Conservation (phyloP, 768 basidiomycete genomes). For the Tricholoma furcatifolium region DNA sequence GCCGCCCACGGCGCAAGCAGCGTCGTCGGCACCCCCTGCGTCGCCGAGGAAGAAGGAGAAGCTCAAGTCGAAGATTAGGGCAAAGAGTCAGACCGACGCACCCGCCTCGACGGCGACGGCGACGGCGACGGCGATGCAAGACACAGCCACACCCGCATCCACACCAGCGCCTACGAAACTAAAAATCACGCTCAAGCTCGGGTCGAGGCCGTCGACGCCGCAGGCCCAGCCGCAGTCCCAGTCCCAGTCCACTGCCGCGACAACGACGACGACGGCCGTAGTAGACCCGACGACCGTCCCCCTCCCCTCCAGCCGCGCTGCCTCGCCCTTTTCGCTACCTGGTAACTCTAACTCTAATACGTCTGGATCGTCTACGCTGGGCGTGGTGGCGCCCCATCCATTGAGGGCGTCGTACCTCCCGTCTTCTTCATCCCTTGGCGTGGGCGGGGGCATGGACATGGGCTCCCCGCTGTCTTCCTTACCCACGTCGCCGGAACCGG, state of each 20-base stretch:
- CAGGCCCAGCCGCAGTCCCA: conserved; percentile 8
- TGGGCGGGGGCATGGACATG: no score
- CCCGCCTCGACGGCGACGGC: neutral
- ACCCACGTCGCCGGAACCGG: neutral
- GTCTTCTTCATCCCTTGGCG: neutral
- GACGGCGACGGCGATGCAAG: neutral
- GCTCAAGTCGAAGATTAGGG: no score
- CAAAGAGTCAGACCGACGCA: no score
- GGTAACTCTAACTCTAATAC: neutral
- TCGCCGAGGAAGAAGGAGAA: conserved; percentile 26
- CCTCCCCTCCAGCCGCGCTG: conserved; percentile 9
- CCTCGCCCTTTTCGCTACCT: conserved; percentile 7
- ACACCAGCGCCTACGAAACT: conserved; percentile 15
- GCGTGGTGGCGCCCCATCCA: conserved; percentile 13
- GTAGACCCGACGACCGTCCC: conserved; percentile 16
- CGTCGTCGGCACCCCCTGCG: conserved; percentile 29
- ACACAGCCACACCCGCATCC: neutral
- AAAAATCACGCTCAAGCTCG: conserved; percentile 30
- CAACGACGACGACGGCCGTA: conserved; percentile 4
- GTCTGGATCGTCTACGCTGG: neutral
- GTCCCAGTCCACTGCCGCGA: conserved; percentile 3
- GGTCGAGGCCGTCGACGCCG: neutral
- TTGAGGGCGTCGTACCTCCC: conserved; percentile 16
- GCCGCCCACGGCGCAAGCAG: conserved; percentile 25
- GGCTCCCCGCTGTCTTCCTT: neutral